Evolutionary conservation across 2,329 filamentous ascomycete species (phyloP), one percentile per base, ranked within the genome.

Genomic region (Plectosphaerella plurivora): DNA sequence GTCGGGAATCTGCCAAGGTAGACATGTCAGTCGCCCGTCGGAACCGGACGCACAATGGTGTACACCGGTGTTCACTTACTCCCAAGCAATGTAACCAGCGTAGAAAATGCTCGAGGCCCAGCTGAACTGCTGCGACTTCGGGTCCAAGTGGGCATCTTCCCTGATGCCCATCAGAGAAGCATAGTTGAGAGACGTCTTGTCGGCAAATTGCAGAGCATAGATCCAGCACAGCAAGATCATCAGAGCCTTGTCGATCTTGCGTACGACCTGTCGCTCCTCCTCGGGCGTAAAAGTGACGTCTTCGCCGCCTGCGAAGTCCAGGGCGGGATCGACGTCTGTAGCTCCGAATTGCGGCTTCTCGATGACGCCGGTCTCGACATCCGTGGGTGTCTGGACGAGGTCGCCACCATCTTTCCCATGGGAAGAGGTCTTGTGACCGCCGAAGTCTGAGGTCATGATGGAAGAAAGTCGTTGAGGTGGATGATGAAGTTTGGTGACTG

Each of bases 1-100:
- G 72, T 70, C 1, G 72, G 71, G 51, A 72, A 73, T 41, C 53
- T 55, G 24, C 8, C 14, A 5, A 14, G 12, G 11, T 42, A 49
- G 15, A 47, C 25, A 22, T 24, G 5, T n/a, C 10, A 35, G 10
- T 9, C 11, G n/a, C 37, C n/a, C 3, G n/a, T 16, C 24, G 22
- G 33, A 11, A 12, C 11, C 4, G 11, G 14, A 45, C 42, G 15
- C 16, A 12, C 42, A 10, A 3, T 16, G 22, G 22, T 16, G 9
- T 46, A n/a, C 10, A 28, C 10, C 3, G 6, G 7, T 22, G 8
- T 33, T 4, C 3, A 50, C 58, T 53, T 47, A 60, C 57, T 60
- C 57, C 56, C 56, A 59, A 5, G 50, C 15, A 14, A 60, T 55
- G 22, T 60, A 60, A 39, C 59, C 59, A 15, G 55, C 55, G 36